Evolutionary conservation across 257 asterid genomes (phyloP), one percentile per base, ranked within the genome.

Genomic region (Datura wrightii): DNA sequence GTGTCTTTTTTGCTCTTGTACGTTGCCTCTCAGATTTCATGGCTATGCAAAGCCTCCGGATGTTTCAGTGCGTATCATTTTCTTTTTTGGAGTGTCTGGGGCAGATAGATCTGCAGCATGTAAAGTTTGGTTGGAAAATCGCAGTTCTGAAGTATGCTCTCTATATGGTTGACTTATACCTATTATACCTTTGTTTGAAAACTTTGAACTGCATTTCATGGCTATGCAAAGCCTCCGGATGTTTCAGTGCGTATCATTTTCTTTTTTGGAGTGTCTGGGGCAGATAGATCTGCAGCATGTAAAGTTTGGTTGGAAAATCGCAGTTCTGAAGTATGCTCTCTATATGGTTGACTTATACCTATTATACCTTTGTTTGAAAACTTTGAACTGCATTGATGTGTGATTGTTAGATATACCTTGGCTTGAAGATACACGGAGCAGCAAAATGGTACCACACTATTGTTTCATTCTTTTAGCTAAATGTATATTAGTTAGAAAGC

Each of bases 11-110:
- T 59, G 48, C 84, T 46, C 48, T 34, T 74, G 56, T 2, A 36
- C 13, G 36, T 79, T 55, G 19, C 46, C 69, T 79, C 83, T 70
- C 36, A 70, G 34, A 72, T 14, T n/a, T n/a, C 79, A 71, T 72
- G 55, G 5, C 58, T 44, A 72, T 72, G 39, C 39, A 10, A 72
- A 72, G 39, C 56, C 39, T 72, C 39, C 5, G 24, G 39, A 42
- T 41, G 6, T n/a, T 5, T 10, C 56, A 71, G 80, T 19, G 56
- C n/a, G n/a, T 3, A 46, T 71, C 18, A n/a, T n/a, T 72, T 70
- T 41, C 24, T 41, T n/a, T 71, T 72, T 72, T 53, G 56, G 34
- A 31, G 9, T 44, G 39, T 18, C 8, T 42, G 79, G 39, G 56
- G 52, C 10, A 8, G 79, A 70, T 41, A 41, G 36, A 70, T 16